Evolutionary conservation across 208 protist genomes (phyloP).

Genomic region (Tritrichomonas musculus): DNA sequence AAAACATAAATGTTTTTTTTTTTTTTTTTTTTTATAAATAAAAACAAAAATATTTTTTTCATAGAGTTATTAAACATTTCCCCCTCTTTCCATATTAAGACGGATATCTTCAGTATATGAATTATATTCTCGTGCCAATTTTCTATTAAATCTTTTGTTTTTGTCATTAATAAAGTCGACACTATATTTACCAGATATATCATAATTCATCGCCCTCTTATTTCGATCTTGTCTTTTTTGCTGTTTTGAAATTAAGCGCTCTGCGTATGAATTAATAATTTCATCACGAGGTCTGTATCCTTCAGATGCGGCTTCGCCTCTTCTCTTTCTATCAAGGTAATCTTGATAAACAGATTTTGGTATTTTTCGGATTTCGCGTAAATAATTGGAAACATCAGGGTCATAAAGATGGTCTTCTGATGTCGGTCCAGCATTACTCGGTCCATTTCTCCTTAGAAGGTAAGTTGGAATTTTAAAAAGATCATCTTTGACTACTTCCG

Average conservation of each 20-base stretch:
- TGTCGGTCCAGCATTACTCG: background rate
- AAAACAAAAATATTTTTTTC: no score
- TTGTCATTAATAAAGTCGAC: conserved; percentile 33
- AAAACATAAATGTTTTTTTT: no score
- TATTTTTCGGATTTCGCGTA: background rate
- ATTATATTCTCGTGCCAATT: background rate
- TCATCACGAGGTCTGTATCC: background rate
- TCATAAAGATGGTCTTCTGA: background rate
- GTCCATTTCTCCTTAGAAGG: background rate
- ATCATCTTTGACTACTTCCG: background rate
- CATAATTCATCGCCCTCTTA: background rate
- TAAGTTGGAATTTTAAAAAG: background rate
- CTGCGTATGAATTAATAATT: background rate
- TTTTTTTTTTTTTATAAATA: no score
- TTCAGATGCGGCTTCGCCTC: background rate
- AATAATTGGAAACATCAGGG: background rate
- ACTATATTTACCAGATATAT: background rate
- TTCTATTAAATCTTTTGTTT: conserved; percentile 10
- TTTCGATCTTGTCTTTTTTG: background rate
- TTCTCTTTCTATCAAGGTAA: background rate
- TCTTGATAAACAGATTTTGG: background rate
- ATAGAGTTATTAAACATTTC: conserved; percentile 29
- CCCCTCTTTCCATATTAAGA: background rate
- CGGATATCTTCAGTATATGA: background rate
- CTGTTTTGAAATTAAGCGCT: background rate